Base-by-base conservation (phyloP, 2,329 filamentous ascomycete species). In the Mycosphaerella sp. region DNA sequence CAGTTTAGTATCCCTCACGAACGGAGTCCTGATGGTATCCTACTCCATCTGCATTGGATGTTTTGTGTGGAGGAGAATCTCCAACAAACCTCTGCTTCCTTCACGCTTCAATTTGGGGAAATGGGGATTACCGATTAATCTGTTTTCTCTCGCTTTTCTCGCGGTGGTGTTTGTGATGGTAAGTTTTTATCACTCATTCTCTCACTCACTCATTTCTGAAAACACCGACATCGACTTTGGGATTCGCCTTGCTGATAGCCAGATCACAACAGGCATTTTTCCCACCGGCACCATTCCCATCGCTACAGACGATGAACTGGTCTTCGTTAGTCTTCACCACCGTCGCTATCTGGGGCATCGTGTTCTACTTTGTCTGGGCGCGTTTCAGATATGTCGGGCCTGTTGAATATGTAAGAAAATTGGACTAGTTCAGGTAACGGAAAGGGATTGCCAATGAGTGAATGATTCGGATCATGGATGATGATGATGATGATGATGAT, bases 1-100 rank as follows among this genome's bases (percentile, higher is more conserved):
- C 54, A 70, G 70, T 41, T 71, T 73, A 38, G 65, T 74, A 14
- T 56, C 56, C 10, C 54, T 59, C 7, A 50, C 48, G 14, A 68
- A 66, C 4, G 66, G 69, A 7, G 69, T 63, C 6, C 70, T 72
- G 2, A 62, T 72, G 9, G 44, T 57, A 17, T 57, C 59, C 7
- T 64, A 64, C 45, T 53, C 57, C 5, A 49, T 61, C 34, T 57
- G 51, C 29, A 64, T 64, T 32, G 55, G 54, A 31, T 64, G 62
- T 45, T 48, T 63, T n/a, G 48, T 63, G 1, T 56, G 53, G 52
- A 59, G 60, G 32, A 48, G 62, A 36, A 26, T 62, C 2, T 57
- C 53, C 7, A 53, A 56, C 29, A 56, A 60, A 17, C 53, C 55
- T 8, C 32, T 64, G 45, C 56, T 57, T 31, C 59, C 59, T 23